Evolutionary conservation across 2,329 filamentous ascomycete species (phyloP).

Genomic region (Acarospora socialis): DNA sequence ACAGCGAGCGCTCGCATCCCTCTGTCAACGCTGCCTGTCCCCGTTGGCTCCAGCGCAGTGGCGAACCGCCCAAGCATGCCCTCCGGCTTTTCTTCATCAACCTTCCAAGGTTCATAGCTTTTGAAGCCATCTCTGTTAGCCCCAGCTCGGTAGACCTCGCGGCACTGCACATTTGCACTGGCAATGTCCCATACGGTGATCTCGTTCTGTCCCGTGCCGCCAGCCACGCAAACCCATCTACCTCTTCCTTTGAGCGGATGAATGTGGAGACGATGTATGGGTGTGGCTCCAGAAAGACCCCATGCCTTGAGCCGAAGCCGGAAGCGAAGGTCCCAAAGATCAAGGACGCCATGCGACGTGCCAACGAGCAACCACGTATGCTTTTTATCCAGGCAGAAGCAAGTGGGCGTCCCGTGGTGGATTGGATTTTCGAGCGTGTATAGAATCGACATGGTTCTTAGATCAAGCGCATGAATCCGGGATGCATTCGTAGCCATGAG

Average conservation of each 20-base stretch:
- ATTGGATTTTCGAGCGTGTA: conserved; percentile 76
- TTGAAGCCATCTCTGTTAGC: conserved; percentile 42
- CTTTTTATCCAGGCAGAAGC: conserved; percentile 74
- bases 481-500: conserved; percentile 77
- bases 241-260: conserved; percentile 67
- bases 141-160: conserved; percentile 67
- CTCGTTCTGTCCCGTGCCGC: conserved; percentile 75
- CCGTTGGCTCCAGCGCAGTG: conserved; percentile 51
- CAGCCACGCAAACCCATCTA: conserved; percentile 76
- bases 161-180: conserved; percentile 78
- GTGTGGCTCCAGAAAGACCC: conserved; percentile 67
- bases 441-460: conserved; percentile 70
- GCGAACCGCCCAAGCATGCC: conserved; percentile 78
- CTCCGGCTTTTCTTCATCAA: conserved; percentile 79
- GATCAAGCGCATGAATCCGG: conserved; percentile 68
- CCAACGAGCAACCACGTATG: conserved; percentile 84
- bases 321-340: conserved; percentile 96
- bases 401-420: conserved; percentile 81
- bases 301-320: conserved; percentile 73
- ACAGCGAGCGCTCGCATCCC: conserved; percentile 64
- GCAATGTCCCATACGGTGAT: conserved; percentile 90
- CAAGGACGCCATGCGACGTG: conserved; percentile 82
- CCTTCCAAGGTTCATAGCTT: conserved; percentile 69
- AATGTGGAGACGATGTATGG: conserved; percentile 65
- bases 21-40: conserved; percentile 38